These are phyloP conservation scores for Laburnicola sp. DNA, from an alignment of 2,329 filamentous ascomycete genomes.

Conservation along the genomic window DNA sequence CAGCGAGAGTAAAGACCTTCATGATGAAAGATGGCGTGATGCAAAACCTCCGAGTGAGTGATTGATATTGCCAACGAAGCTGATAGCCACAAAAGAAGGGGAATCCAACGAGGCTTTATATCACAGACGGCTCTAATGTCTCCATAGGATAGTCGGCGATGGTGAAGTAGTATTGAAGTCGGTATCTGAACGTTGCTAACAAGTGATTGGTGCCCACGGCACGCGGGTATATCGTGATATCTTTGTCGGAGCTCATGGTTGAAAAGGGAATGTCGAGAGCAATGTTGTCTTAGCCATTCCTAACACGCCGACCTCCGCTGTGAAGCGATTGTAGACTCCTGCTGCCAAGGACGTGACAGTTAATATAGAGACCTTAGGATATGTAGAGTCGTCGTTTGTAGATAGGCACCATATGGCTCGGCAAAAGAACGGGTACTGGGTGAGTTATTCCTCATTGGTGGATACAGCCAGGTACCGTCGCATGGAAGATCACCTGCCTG, in stretches of 20 bases:
- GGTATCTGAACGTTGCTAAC: background rate
- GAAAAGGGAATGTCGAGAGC: constrained; percentile 11
- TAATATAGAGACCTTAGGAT: background rate
- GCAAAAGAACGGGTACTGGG: background rate
- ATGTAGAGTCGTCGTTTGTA: background rate
- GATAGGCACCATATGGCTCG: constrained; percentile 1
- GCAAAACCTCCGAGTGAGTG: background rate
- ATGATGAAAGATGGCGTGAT: constrained; percentile 8
- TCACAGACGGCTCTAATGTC: background rate
- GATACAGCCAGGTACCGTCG: constrained; percentile 3
- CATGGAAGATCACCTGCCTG: constrained; percentile 11
- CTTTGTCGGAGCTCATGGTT: constrained; percentile 6
- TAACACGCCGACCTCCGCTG: background rate
- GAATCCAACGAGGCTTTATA: constrained; percentile 2
- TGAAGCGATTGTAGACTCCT: background rate
- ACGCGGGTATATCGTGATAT: constrained; percentile 5
- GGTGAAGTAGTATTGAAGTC: background rate
- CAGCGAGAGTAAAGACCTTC: constrained; percentile 14
- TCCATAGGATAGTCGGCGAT: background rate
- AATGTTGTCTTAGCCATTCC: background rate
- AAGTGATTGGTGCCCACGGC: constrained; percentile 1
- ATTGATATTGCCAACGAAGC: constrained; percentile 3
- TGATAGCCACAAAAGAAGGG: background rate
- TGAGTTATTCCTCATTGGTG: background rate
- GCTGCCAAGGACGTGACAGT: background rate